Percentiles rank a stretch among this genome's conserved stretches.
Conservation (phyloP, 2,329 filamentous ascomycete species). For the Botrytis galanthina region DNA sequence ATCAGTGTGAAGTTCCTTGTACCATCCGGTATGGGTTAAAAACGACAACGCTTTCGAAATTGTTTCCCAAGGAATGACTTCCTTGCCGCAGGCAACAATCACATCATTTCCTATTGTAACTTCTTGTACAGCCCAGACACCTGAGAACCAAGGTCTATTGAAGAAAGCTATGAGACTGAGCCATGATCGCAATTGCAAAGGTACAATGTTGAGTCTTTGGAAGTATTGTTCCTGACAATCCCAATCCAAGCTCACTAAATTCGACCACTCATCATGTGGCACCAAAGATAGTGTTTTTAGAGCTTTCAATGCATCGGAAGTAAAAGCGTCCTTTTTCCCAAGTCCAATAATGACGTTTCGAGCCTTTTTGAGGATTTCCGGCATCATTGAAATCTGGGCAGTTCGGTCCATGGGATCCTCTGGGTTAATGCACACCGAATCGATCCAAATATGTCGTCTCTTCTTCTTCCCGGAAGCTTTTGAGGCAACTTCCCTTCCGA, state of each 20-base stretch:
- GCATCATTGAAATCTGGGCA: conserved; percentile 23
- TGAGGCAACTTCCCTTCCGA: neutral
- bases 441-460: conserved; percentile 21
- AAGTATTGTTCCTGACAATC: neutral
- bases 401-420: conserved; percentile 21
- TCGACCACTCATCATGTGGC: conserved; percentile 9
- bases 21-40: conserved; percentile 3
- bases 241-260: conserved; percentile 3
- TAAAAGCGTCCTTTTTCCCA: conserved; percentile 19
- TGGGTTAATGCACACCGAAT: conserved; percentile 25
- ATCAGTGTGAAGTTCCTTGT: neutral
- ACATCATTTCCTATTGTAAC: neutral
- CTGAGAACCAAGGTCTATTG: conserved; percentile 13
- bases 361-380: conserved; percentile 23
- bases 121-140: conserved; percentile 13
- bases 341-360: conserved; percentile 22
- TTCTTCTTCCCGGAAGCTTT: neutral
- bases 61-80: neutral
- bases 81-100: conserved; percentile 1
- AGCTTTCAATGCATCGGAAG: conserved; percentile 7
- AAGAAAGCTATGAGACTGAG: conserved; percentile 14
- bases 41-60: conserved; percentile 5
- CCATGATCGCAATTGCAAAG: neutral
- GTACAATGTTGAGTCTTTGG: neutral
- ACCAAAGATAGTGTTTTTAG: conserved; percentile 3